Evolutionary conservation across 2,329 filamentous ascomycete genomes (phyloP), one percentile per base, ranked within the genome.

Genomic region (Colletotrichum costaricense): DNA sequence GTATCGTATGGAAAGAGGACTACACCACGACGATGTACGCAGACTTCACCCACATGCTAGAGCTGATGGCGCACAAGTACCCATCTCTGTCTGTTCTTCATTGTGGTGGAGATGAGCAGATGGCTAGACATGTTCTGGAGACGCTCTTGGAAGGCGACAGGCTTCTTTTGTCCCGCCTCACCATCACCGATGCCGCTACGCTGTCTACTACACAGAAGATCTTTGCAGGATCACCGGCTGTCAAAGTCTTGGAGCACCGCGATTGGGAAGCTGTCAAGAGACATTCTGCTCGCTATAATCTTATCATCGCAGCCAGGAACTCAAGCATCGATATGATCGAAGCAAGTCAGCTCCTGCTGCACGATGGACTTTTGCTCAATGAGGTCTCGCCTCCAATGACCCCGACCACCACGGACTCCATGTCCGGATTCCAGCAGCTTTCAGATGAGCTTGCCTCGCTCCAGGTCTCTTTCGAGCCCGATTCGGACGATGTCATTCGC

Each of bases 1-100:
- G 87, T 74, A 81, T 90, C 62, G 74, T 82, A 2, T 90, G 88
- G 88, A 80, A 84, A 24, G 78, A 84, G 65, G 82, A 87, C 66
- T 76, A 79, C 7, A 67, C 75, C 2, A 82, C 78, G 11, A 74
- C 79, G 1, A 72, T 73, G 1, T 74, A 79, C 0, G 56, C 57
- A 1, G 74, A 75, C 8, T 65, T 82, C 8, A 63, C 66, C 2
- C 75, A 80, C 1, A 73, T 85, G 14, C 67, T 86, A 0, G 74
- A 77, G 1, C 68, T 82, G 0, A 72, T 85, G 22, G 81, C 81
- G 1, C 83, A 86, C 77, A 86, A 86, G 67, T 79, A 80, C 5
- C 82, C 86, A 0, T 80, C 74, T 0, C 69, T 86, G 1, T 77
- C 80, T 0, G 78, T 88, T 11, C 78, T 87, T 4, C 85, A 85